Evolutionary conservation across 371 early-diverging fungal genomes (phyloP).

Genomic region (Parasitella parasitica): DNA sequence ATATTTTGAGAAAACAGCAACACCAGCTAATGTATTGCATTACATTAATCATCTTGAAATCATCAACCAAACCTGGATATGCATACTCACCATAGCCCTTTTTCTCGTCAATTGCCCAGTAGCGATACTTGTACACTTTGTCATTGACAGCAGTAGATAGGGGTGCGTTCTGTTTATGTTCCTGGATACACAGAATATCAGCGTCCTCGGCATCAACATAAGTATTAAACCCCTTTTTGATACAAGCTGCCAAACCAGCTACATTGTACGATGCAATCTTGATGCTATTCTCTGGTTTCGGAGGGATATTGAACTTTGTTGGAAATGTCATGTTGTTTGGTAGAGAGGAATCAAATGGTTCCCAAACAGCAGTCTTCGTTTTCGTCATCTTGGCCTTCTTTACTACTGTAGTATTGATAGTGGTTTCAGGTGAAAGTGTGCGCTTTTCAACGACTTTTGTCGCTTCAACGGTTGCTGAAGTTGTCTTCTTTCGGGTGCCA

Average conservation of each 20-base stretch:
- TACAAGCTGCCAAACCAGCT: slow-evolving; percentile 66
- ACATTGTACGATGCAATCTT: slow-evolving; percentile 88
- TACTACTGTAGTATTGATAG: not conserved
- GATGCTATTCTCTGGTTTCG: slow-evolving; percentile 48
- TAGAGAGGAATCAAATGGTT: slow-evolving; percentile 44
- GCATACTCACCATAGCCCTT: slow-evolving; percentile 72
- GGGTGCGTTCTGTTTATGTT: slow-evolving; percentile 77
- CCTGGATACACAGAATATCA: slow-evolving; percentile 84
- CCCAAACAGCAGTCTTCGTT: slow-evolving; percentile 8
- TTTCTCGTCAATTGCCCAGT: slow-evolving; percentile 68
- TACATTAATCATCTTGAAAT: not conserved
- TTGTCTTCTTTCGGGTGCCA: not conserved
- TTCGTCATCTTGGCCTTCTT: slow-evolving; percentile 2
- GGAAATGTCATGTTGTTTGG: slow-evolving; percentile 71
- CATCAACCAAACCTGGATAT: not conserved
- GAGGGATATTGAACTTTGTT: slow-evolving; percentile 44
- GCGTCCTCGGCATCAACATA: slow-evolving; percentile 84
- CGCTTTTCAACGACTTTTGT: not conserved
- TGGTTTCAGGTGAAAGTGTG: not conserved
- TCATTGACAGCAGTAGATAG: slow-evolving; percentile 48
- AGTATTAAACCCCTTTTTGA: slow-evolving; percentile 79
- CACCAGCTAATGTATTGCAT: slow-evolving; percentile 60
- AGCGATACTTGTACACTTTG: slow-evolving; percentile 69
- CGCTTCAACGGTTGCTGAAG: not conserved
- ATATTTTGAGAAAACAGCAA: slow-evolving; percentile 77